Base-by-base conservation (phyloP, 1,139 yeast genomes). In the Pichia sp. region DNA sequence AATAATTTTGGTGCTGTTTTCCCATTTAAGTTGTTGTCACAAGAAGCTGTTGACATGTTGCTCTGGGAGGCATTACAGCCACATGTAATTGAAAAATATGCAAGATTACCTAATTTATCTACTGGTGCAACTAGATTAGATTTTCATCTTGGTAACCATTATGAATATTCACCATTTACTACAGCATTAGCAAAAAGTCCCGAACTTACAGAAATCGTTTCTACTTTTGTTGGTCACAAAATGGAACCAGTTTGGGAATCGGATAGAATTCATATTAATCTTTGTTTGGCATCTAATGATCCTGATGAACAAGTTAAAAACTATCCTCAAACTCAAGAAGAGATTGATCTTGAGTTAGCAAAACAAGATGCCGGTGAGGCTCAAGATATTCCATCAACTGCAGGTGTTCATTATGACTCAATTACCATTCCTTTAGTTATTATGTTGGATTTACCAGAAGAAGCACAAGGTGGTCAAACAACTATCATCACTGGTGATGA, bases 41-140 rank as follows among this genome's bases (percentile, higher is more conserved):
- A 56, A 42, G 66, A 62, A 47, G 67, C 67, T 11, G 57, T 60
- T 39, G 59, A 61, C 42, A 60, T 62, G 50, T 50, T 63, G 48
- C 53, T 61, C 36, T 63, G 64, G 62, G 68, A 64, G 50, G 55
- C 59, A 1, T 50, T 64, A 30, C 59, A 57, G 45, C 50, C 52
- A 3, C 46, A 58, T 7, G 50, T 56, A 5, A 37, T 63, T 23
- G 47, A 52, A 9, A 49, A 56, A 8, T 61, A 51, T 42, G 64
- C 62, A 1, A 50, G 64, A 42, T 41, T 59, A 25, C 64, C 64
- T 11, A 57, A 57, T 33, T 47, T 60, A 24, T 57, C 64, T 6
- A 61, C 49, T 10, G 55, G 52, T 22, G 51, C 52, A 25, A 60
- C 63, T 5, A 47, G 56, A 39, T 45, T 58, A 29, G 68, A 63